Conservation (phyloP, 441 rosid species). For the Pelargonium australe region DNA sequence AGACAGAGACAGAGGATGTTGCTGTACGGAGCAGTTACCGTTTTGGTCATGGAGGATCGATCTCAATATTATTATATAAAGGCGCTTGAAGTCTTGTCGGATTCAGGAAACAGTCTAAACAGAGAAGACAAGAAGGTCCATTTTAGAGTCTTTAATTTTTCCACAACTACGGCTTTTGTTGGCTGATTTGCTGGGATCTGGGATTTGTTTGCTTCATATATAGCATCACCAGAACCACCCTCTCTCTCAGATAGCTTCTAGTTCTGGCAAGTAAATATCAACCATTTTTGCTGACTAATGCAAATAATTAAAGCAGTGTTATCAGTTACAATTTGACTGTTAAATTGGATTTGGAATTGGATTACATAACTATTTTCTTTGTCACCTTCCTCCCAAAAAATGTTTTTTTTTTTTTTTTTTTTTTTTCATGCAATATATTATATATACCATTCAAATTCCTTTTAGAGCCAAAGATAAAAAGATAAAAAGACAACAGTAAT, state of each 20-base stretch:
- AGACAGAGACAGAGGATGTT: neutral
- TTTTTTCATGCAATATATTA: no score
- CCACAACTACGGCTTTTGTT: neutral
- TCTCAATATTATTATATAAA: no score
- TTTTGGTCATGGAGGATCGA: no score
- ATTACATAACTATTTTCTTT: neutral
- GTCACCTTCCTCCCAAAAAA: neutral
- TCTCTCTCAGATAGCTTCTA: neutral
- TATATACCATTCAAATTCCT: no score
- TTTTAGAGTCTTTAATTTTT: neutral
- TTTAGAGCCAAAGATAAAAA: no score
- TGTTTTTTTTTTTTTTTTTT: no score
- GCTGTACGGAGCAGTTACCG: no score
- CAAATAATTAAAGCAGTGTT: neutral
- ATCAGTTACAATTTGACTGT: neutral
- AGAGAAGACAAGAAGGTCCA: neutral
- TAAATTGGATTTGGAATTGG: neutral
- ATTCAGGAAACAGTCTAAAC: neutral
- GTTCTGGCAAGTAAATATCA: neutral
- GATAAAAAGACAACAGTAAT: no score
- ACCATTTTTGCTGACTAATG: conserved; percentile 2
- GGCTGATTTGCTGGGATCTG: neutral
- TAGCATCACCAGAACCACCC: neutral
- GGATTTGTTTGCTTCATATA: no score
- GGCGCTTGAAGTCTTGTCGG: no score